phyloP scores from a whole-genome alignment of 768 basidiomycete species.

The Daedaleopsis nitida region DNA sequence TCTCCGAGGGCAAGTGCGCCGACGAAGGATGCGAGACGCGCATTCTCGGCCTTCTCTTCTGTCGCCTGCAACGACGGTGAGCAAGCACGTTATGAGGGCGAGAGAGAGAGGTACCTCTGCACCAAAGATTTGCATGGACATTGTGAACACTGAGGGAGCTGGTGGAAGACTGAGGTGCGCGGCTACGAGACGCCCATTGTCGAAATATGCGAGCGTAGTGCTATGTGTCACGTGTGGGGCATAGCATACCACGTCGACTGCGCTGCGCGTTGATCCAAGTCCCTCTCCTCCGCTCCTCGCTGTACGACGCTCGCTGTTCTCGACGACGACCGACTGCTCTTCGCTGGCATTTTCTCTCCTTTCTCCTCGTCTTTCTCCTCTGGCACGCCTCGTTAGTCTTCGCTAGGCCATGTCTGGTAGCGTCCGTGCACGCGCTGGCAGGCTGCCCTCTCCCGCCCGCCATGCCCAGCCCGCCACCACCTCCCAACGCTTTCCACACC shows the following conservation, averaged over 20 bases:
- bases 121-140: constrained; percentile 75
- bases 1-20: constrained; percentile 97
- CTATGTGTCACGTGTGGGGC: background rate
- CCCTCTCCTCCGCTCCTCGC: background rate
- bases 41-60: constrained; percentile 97
- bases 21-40: constrained; percentile 96
- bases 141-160: constrained; percentile 26
- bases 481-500: constrained; percentile 62
- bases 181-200: background rate
- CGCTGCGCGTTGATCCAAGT: background rate
- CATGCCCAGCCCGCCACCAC: constrained; percentile 37
- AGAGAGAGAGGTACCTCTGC: constrained; percentile 48
- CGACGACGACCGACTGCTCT: constrained; percentile 2
- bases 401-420: constrained; percentile 39
- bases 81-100: constrained; percentile 6
- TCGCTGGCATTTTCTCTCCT: constrained; percentile 17
- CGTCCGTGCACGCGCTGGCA: constrained; percentile 56
- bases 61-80: constrained; percentile 53
- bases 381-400: background rate
- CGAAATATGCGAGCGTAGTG: constrained; percentile 1
- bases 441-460: constrained; percentile 66
- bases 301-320: constrained; percentile 6
- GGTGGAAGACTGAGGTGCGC: background rate
- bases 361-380: background rate
- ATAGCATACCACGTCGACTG: background rate